Conservation (phyloP, 495 filamentous ascomycete species). For the Aspergillus panamensis region DNA sequence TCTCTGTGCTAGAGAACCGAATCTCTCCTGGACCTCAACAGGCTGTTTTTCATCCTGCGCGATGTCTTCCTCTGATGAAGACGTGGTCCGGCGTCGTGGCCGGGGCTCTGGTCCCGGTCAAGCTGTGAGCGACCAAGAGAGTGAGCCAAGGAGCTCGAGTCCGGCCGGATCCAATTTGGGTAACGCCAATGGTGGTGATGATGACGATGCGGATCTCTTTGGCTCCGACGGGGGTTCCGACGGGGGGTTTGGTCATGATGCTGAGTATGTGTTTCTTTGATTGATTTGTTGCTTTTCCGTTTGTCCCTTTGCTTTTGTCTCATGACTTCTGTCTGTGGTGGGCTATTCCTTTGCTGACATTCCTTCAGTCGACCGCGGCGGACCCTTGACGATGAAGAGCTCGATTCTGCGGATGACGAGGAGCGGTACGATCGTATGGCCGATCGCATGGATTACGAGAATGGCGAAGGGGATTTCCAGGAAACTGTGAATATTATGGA, state of each 20-base stretch:
- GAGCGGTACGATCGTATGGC: conserved; percentile 50
- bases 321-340: background rate
- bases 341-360: conserved; percentile 22
- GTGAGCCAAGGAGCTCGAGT: conserved; percentile 27
- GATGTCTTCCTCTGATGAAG: conserved; percentile 46
- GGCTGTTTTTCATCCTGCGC: background rate
- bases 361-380: conserved; percentile 46
- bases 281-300: conserved; percentile 8
- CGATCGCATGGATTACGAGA: conserved; percentile 49
- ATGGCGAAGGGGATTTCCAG: conserved; percentile 47
- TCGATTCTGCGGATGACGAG: conserved; percentile 78
- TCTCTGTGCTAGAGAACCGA: background rate
- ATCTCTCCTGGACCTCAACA: conserved; percentile 1
- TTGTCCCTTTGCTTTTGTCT: background rate
- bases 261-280: conserved; percentile 29
- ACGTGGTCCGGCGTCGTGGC: conserved; percentile 41
- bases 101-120: conserved; percentile 28
- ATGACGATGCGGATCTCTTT: conserved; percentile 63
- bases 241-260: conserved; percentile 36
- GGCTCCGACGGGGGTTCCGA: conserved; percentile 50
- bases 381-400: conserved; percentile 65
- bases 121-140: conserved; percentile 29
- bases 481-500: conserved; percentile 54
- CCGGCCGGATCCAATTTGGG: conserved; percentile 27
- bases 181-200: conserved; percentile 49